Evolutionary conservation across 768 basidiomycete genomes (phyloP), one percentile per base, ranked within the genome.

Genomic region (Cyclocybe aegerita): DNA sequence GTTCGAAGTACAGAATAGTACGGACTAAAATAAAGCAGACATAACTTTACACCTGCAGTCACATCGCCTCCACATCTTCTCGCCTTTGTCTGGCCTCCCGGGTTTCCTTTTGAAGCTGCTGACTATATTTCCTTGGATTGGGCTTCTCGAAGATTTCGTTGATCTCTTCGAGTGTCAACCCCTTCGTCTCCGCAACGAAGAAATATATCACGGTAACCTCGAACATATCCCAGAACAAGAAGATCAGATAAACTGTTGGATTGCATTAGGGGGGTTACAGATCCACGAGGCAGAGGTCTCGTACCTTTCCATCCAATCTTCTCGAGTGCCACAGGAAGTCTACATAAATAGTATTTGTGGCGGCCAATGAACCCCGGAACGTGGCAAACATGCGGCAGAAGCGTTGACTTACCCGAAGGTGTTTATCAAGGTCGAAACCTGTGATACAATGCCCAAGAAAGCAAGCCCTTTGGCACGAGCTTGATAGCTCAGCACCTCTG

Each of bases 401-500:
- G 39, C 12, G 38, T 33, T 23, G 12, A 52, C 73, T 5, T 56
- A 74, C 74, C 71, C 78, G 57, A 78, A 79, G 4, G 78, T 79
- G 47, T 78, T 79, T 58, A 79, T 77, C 59, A 75, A 66, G 3
- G 70, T 69, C 15, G 76, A 64, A 4, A 68, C 65, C 52, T 77
- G 74, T 5, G 73, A 61, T 17, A 73, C 65, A 34, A 78, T 70
- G 4, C 71, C 73, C n/a, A 78, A 65, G 60, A 79, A 77, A 0
- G 75, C 76, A 17, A 81, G 71, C 29, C 75, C 80, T 53, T 81
- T 81, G 1, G 78, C 76, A 50, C 81, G 67, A 12, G 72, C 74
- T 58, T 80, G 70, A 56, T 75, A 81, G 8, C 67, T 65, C 6
- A 82, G 65, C 8, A 80, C 76, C 61, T 81, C 80, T 5, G 79